Evolutionary conservation across 1,139 yeast genomes (phyloP).

Genomic region (Kodamaea arcana): DNA sequence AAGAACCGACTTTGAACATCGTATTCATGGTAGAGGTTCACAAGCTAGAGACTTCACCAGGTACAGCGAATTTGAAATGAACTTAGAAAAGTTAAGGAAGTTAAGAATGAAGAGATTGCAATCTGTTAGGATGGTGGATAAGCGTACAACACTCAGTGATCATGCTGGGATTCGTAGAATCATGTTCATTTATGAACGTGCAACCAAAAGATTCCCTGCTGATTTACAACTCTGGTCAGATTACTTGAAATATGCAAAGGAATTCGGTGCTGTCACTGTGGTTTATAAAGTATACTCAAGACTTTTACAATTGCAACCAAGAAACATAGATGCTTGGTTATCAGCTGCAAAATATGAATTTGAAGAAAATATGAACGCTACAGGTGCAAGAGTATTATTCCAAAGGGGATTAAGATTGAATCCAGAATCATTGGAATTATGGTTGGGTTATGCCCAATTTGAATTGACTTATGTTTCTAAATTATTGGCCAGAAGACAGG

Average conservation of each 20-base stretch:
- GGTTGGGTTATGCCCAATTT: conserved; percentile 84
- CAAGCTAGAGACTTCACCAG: conserved; percentile 71
- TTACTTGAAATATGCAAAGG: conserved; percentile 70
- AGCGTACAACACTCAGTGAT: conserved; percentile 66
- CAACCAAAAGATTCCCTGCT: conserved; percentile 73
- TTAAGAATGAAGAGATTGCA: conserved; percentile 67
- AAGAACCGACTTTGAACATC: conserved; percentile 92
- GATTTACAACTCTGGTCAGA: conserved; percentile 75
- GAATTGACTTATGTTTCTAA: conserved; percentile 85
- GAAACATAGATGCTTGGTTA: conserved; percentile 86
- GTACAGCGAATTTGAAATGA: conserved; percentile 78
- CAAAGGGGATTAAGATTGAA: conserved; percentile 86
- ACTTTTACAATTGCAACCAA: conserved; percentile 84
- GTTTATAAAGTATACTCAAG: conserved; percentile 79
- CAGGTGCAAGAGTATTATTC: conserved; percentile 82
- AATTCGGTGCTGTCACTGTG: conserved; percentile 69
- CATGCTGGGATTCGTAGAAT: conserved; percentile 87
- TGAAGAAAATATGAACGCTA: conserved; percentile 82
- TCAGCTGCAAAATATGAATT: conserved; percentile 93
- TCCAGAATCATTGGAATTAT: conserved; percentile 64
- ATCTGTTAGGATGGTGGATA: conserved; percentile 46
- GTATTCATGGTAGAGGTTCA: conserved; percentile 81
- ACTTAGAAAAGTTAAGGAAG: conserved; percentile 71
- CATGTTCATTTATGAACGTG: conserved; percentile 79
- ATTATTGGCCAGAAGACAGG: conserved; percentile 75